phyloP scores from a whole-genome alignment of 108 stramenopile species.

The Aurantiochytrium sp. region DNA sequence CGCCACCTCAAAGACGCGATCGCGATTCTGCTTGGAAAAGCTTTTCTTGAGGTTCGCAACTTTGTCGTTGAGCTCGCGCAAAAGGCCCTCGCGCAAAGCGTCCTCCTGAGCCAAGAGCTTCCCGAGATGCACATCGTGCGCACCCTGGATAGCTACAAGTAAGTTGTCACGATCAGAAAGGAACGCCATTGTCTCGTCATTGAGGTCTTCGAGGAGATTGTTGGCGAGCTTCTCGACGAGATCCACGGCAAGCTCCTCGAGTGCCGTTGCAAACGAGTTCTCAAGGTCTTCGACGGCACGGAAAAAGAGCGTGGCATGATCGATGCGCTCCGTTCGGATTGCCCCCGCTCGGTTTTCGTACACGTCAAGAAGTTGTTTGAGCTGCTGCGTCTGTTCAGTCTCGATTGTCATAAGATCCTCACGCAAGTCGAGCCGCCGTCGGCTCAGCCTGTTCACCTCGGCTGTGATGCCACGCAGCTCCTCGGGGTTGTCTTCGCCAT shows the following conservation, averaged over 20 bases:
- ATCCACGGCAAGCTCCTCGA: slow-evolving; percentile 37
- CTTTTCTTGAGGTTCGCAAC: background rate
- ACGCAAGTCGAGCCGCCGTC: slow-evolving; percentile 28
- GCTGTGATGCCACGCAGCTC: background rate
- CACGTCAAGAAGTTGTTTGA: slow-evolving; percentile 45
- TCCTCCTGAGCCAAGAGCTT: slow-evolving; percentile 31
- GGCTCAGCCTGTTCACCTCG: background rate
- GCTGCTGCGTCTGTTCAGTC: slow-evolving; percentile 48
- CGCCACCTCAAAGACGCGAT: slow-evolving; percentile 20
- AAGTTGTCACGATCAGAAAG: slow-evolving; percentile 49
- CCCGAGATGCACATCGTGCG: slow-evolving; percentile 48
- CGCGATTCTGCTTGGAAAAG: slow-evolving; percentile 14
- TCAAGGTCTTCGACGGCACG: slow-evolving; percentile 46
- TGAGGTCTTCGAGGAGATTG: slow-evolving; percentile 40
- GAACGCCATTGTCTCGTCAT: slow-evolving; percentile 40
- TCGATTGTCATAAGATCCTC: slow-evolving; percentile 52
- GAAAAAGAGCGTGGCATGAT: slow-evolving; percentile 50
- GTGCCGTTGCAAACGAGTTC: slow-evolving; percentile 32
- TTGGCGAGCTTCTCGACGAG: slow-evolving; percentile 6
- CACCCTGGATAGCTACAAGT: slow-evolving; percentile 32
- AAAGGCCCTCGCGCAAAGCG: background rate
- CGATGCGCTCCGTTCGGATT: slow-evolving; percentile 41
- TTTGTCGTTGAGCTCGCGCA: background rate
- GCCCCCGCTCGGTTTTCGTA: slow-evolving; percentile 43
- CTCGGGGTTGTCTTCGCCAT: background rate